Percentiles rank a stretch among this genome's conserved stretches.
Evolutionary conservation across 2,329 filamentous ascomycete species (phyloP).

Genomic region (Periconia sp.): DNA sequence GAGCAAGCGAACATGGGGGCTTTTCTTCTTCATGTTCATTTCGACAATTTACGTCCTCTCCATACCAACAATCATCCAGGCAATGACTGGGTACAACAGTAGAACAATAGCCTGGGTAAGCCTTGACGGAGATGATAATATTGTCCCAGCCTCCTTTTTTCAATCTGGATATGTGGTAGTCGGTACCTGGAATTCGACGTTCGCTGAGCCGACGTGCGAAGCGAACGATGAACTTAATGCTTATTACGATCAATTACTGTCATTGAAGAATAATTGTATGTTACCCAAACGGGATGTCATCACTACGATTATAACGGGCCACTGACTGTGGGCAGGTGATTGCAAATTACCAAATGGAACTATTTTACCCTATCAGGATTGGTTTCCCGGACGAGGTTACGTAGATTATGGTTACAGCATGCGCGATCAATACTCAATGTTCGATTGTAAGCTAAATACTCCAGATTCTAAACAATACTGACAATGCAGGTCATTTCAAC

Average conservation of each 20-base stretch:
- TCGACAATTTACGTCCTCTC: slow-evolving; percentile 36
- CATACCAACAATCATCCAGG: slow-evolving; percentile 40
- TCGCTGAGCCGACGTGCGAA: slow-evolving; percentile 15
- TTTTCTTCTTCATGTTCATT: slow-evolving; percentile 40
- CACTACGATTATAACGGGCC: not conserved
- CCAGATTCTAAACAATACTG: too few relatives aligned
- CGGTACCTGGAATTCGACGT: slow-evolving; percentile 20
- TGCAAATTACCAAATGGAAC: slow-evolving; percentile 30
- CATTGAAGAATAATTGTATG: slow-evolving; percentile 1
- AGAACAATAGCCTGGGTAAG: slow-evolving; percentile 33
- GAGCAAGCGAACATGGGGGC: slow-evolving; percentile 25
- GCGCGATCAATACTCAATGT: too few relatives aligned
- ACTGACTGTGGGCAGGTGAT: slow-evolving; percentile 16
- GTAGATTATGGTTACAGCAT: too few relatives aligned
- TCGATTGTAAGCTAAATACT: too few relatives aligned
- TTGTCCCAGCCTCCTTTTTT: slow-evolving; percentile 30
- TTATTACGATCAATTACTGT: not conserved
- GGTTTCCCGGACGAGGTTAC: too few relatives aligned
- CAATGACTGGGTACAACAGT: slow-evolving; percentile 47
- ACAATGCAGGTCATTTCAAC: too few relatives aligned
- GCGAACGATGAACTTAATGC: not conserved
- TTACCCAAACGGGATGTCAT: too few relatives aligned
- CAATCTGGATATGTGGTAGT: slow-evolving; percentile 4
- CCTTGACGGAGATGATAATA: slow-evolving; percentile 31
- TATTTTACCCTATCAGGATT: slow-evolving; percentile 1